Base-by-base conservation (phyloP, 192 early-diverging fungal genomes). In the Irineochytrium annulatum region DNA sequence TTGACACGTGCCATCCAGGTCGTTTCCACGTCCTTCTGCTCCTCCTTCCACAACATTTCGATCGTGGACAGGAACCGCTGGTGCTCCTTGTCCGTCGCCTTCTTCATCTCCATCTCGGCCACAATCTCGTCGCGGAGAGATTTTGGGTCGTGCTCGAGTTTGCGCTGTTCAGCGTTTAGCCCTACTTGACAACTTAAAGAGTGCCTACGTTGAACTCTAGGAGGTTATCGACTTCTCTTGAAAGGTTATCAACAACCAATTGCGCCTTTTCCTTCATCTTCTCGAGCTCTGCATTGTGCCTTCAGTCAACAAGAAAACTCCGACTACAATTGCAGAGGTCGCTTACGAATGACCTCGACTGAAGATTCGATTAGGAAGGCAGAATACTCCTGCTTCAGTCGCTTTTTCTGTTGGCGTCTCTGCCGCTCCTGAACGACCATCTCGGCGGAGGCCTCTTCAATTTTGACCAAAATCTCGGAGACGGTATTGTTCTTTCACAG, bases 1-100 rank as follows among this genome's bases (percentile, higher is more conserved):
- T 65, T 32, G 6, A 65, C 63, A 29, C 57, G 45, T 8, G 52
- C 35, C 59, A 62, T 68, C 54, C 59, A 62, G 0, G 67, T 68
- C 22, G 27, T 6, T 39, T 68, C 67, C 24, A 62, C 62, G 13
- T 62, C 67, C 17, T 39, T 61, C 33, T 68, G 67, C 22, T 62
- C 67, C 5, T 28, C 37, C 37, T 57, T 37, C 67, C 67, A 68
- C 17, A 32, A 34, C 0, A 27, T 24, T 22, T 22, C 34, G 19
- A 65, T 55, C 26, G 32, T 27, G 19, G 57, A 44, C 6, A 65
- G 43, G 13, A 58, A 17, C 14, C 16, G 2, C 8, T 13, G 22
- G 4, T n/a, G 16, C 24, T 51, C 16, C 16, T 34, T 30, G 33
- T 35, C 31, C 20, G 49, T 56, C n/a, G 48, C 46, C 24, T 65